Evolutionary conservation across 2,329 filamentous ascomycete genomes (phyloP).

Genomic region (Colletotrichum karsti): DNA sequence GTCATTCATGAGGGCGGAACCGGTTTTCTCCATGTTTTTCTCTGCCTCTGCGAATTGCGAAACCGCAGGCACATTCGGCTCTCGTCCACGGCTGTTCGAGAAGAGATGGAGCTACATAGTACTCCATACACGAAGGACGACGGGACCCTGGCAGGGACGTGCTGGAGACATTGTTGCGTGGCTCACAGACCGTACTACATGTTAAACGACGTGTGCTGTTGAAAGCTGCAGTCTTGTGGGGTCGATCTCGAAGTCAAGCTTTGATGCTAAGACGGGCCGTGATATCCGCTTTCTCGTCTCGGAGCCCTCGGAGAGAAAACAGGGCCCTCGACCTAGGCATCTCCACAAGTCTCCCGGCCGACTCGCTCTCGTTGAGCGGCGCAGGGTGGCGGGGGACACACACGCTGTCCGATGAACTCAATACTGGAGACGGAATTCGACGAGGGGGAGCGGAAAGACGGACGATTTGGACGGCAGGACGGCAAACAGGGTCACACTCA

Average conservation of each 20-base stretch:
- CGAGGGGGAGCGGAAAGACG: not conserved
- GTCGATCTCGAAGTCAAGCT: slow-evolving; percentile 22
- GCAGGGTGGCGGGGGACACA: no score
- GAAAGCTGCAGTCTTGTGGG: not conserved
- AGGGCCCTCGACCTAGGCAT: not conserved
- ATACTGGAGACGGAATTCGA: not conserved
- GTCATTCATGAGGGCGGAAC: not conserved
- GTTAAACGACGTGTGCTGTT: no score
- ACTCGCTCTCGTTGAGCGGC: not conserved
- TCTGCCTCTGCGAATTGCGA: slow-evolving; percentile 6
- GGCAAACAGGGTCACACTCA: not conserved
- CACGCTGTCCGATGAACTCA: no score
- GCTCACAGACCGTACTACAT: no score
- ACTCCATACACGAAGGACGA: not conserved
- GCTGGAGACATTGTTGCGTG: not conserved
- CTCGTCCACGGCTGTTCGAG: not conserved
- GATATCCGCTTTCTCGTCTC: slow-evolving; percentile 12
- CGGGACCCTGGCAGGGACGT: not conserved
- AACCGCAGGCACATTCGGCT: slow-evolving; percentile 2
- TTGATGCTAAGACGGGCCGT: slow-evolving; percentile 23
- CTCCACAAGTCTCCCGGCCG: not conserved
- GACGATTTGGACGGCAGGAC: not conserved
- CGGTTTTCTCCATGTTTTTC: not conserved
- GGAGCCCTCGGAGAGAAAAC: slow-evolving; percentile 19
- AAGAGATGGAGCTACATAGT: not conserved